These are phyloP conservation scores for Phallus indusiatus DNA, from an alignment of 768 basidiomycete species.

Conservation along the genomic window DNA sequence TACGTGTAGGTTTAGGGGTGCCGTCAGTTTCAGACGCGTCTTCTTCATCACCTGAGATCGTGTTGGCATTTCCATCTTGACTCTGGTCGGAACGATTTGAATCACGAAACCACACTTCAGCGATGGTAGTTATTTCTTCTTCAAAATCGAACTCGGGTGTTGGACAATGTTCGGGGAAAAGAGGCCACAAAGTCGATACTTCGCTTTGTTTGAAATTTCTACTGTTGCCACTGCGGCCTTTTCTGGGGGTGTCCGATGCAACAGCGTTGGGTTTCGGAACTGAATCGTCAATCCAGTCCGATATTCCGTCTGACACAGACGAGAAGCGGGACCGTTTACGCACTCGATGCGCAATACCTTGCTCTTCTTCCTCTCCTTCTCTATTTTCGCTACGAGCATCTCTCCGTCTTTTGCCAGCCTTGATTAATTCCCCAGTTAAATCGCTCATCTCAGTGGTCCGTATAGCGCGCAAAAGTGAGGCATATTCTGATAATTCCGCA, in stretches of 20 bases:
- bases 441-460: conserved; percentile 49
- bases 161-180: conserved; percentile 48
- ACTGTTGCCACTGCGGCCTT: conserved; percentile 13
- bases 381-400: not conserved
- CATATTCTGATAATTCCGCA: conserved; percentile 58
- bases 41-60: conserved; percentile 5
- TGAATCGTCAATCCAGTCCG: not conserved
- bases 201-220: conserved; percentile 20
- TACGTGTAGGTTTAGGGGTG: conserved; percentile 15
- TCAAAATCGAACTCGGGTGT: conserved; percentile 62
- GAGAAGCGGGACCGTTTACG: too few species aligned
- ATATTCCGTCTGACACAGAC: too few species aligned
- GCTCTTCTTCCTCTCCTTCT: conserved; percentile 16
- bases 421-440: conserved; percentile 42
- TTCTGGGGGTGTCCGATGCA: not conserved
- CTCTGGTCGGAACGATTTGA: not conserved
- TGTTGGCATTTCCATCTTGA: conserved; percentile 3
- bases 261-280: not conserved
- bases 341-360: not conserved
- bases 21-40: conserved; percentile 12
- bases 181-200: conserved; percentile 72
- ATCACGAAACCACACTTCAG: conserved; percentile 25
- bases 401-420: conserved; percentile 12
- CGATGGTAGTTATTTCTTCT: conserved; percentile 53
- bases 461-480: conserved; percentile 56